Base-by-base conservation (phyloP, 345 rosid species). In the Geranium brycei region DNA sequence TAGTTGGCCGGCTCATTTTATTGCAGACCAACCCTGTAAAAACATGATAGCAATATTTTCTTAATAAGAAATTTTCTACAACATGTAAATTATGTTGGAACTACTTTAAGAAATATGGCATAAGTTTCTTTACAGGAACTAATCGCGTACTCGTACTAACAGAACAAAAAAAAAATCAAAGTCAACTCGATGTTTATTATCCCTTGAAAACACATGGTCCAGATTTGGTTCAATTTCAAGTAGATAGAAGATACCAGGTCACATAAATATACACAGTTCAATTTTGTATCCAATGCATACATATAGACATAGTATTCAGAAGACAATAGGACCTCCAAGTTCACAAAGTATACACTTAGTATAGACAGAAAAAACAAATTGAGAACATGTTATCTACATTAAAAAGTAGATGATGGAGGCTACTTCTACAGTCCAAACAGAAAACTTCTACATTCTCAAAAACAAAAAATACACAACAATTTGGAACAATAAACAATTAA, bases 1-100 rank as follows among this genome's bases (percentile, higher is more conserved):
- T 89, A 31, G 78, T 73, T 51, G 89, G 77, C 53, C 53, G 53
- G 73, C 85, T 85, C 96, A 86, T 89, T 67, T 74, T 82, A 47
- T 7, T 13, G 53, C 53, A 47, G 53, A 47, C 53, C 53, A 56
- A 67, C 71, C 47, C 72, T 72, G 78, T 63, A 66, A 57, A n/a
- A 58, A 23, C 68, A 68, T 55, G 30, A 40, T 28, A 17, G 28
- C 8, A 59, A 62, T 3, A 31, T 41, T 23, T 10, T 13, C 17
- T 23, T 57, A 10, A 57, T 19, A 19, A 1, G 38, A 23, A 31
- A 13, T 13, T 47, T 47, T 13, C 53, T 11, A 47, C 11, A 47
- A 47, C 53, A 47, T 47, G 53, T 47, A 47, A 47, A 13, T 6
- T 13, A 47, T 47, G 7, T 10, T 13, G 11, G 3, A 47, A 47